Percentiles rank a stretch among this genome's conserved stretches.
Evolutionary conservation across 2,329 filamentous ascomycete genomes (phyloP).

Genomic region (Huntiella decipiens): DNA sequence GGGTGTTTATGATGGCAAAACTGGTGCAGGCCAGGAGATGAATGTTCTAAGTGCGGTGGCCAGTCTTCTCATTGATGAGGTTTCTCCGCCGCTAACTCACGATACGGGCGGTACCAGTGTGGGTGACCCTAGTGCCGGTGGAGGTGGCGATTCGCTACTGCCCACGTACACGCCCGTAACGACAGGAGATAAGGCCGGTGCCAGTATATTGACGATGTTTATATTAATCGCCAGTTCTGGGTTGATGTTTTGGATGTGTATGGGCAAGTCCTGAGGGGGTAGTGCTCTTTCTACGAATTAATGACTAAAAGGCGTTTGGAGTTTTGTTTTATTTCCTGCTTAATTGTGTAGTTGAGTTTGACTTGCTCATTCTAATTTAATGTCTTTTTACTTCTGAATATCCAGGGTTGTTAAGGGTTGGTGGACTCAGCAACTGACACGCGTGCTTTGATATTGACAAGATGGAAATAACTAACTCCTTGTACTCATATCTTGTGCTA

Average conservation of each 20-base stretch:
- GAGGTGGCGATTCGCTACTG: slow-evolving; percentile 19
- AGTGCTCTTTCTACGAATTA: too few relatives aligned
- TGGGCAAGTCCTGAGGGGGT: slow-evolving; percentile 1
- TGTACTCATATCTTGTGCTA: too few relatives aligned
- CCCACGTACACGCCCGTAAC: slow-evolving; percentile 20
- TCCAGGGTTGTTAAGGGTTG: too few relatives aligned
- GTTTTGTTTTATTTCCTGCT: neutral
- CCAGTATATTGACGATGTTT: slow-evolving; percentile 28
- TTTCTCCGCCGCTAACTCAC: slow-evolving; percentile 25
- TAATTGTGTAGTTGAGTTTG: neutral
- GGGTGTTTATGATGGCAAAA: slow-evolving; percentile 32
- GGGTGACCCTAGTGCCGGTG: slow-evolving; percentile 25
- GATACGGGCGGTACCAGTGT: slow-evolving; percentile 31
- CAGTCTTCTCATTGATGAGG: slow-evolving; percentile 27
- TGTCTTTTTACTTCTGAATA: neutral
- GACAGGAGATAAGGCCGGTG: slow-evolving; percentile 27
- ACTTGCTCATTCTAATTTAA: neutral
- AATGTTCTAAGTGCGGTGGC: slow-evolving; percentile 36
- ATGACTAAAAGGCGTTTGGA: neutral
- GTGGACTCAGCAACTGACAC: too few relatives aligned
- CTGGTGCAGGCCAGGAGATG: slow-evolving; percentile 41
- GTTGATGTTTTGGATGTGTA: slow-evolving; percentile 7
- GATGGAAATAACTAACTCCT: too few relatives aligned
- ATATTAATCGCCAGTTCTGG: slow-evolving; percentile 18
- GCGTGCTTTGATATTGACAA: too few relatives aligned